Evolutionary conservation across 305 asterid genomes (phyloP), one percentile per base, ranked within the genome.

Genomic region (Ajuga reptans): DNA sequence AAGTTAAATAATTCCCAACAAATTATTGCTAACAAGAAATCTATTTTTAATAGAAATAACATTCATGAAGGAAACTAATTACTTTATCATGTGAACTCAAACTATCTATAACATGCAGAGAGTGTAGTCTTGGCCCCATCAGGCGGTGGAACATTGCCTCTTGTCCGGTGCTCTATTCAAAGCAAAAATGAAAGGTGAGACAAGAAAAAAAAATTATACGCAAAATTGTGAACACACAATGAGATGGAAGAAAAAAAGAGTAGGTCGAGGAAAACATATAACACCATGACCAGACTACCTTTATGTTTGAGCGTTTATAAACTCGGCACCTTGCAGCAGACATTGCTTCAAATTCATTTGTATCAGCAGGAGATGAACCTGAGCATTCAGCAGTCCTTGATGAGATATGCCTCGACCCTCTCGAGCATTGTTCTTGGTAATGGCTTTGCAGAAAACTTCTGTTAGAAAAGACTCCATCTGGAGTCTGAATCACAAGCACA

Each of bases 301-400:
- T 87, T 29, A 71, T 21, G 59, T 64, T 74, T 3, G 92, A 80
- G 74, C 78, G 77, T 73, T 80, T 80, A 71, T 81, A 94, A 64
- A 83, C 63, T 36, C 91, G 95, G 84, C 98, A 87, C 77, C 98
- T 82, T 70, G 98, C 97, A 45, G 93, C 86, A 75, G 99, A 86
- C 78, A 83, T 74, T 56, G 79, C 88, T 37, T 84, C 96, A 41
- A 80, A 66, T 64, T 81, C 88, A 56, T 62, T 67, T 50, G 77
- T 77, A 74, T 72, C 89, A 41, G 73, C 77, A 73, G 68, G 82
- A 73, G 85, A 78, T 71, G 80, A 57, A 66, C 77, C 89, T 42
- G 79, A 79, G 75, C 87, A 75, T 58, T 84, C 91, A 45, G 76
- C 82, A 68, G 73, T 68, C 70, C 76, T 84, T 21, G 86, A 67